phyloP scores from a whole-genome alignment of 306 rosid species.

The Chamaecrista fasciculata region DNA sequence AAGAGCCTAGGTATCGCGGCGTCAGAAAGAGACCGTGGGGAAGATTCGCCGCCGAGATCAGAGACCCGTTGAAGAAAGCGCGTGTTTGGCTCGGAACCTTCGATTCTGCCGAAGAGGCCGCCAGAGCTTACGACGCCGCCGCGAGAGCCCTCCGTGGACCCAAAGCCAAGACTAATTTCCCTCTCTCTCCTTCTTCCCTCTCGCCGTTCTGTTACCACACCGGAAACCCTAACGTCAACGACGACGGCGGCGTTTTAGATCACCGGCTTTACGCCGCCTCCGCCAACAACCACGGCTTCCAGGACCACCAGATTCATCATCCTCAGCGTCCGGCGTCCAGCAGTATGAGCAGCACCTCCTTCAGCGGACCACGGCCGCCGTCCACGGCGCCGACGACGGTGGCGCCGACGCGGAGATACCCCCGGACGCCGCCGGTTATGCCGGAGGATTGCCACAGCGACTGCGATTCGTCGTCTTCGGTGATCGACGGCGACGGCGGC shows the following conservation, averaged over 20 bases:
- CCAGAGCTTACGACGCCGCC: slow-evolving; percentile 84
- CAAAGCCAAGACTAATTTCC: slow-evolving; percentile 81
- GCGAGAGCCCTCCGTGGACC: slow-evolving; percentile 81
- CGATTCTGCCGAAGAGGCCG: slow-evolving; percentile 88
- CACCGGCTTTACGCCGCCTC: slow-evolving; percentile 35
- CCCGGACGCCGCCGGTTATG: slow-evolving; percentile 58
- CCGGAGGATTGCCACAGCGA: slow-evolving; percentile 90
- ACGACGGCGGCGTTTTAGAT: slow-evolving; percentile 37
- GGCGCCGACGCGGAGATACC: slow-evolving; percentile 36
- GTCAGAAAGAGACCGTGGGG: slow-evolving; percentile 96
- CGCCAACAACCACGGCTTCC: not conserved
- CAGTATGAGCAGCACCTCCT: slow-evolving; percentile 4
- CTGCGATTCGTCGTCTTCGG: slow-evolving; percentile 86
- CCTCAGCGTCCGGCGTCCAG: slow-evolving; percentile 4
- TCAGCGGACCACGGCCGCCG: slow-evolving; percentile 5
- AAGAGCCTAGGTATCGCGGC: slow-evolving; percentile 62
- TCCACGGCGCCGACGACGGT: not conserved
- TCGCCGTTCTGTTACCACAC: slow-evolving; percentile 33
- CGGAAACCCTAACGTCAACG: not conserved
- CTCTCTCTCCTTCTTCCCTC: slow-evolving; percentile 32
- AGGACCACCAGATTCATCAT: not conserved
- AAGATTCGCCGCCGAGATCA: slow-evolving; percentile 93
- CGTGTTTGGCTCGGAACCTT: slow-evolving; percentile 94
- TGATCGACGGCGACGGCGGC: slow-evolving; percentile 39
- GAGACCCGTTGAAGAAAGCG: slow-evolving; percentile 85